phyloP scores from a whole-genome alignment of 2,329 filamentous ascomycete species.

The Xylaria sp. region DNA sequence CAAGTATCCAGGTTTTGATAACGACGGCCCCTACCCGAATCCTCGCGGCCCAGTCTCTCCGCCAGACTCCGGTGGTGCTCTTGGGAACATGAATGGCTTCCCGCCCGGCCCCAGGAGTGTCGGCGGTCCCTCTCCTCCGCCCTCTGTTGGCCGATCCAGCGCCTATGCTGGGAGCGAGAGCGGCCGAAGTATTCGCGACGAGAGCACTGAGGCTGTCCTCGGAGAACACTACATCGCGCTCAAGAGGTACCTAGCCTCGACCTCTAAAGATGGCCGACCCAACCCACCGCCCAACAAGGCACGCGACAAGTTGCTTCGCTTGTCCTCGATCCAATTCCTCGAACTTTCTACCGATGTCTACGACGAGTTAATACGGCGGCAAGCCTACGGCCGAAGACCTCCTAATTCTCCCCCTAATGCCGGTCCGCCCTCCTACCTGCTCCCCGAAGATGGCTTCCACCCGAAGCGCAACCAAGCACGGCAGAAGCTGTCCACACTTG shows the following conservation, averaged over 20 bases:
- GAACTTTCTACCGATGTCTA: conserved; percentile 97
- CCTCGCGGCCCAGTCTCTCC: conserved; percentile 67
- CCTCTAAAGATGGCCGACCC: conserved; percentile 72
- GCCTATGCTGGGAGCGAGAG: conserved; percentile 71
- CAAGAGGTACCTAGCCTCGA: conserved; percentile 72
- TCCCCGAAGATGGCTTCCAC: conserved; percentile 88
- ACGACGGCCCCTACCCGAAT: conserved; percentile 55
- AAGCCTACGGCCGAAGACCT: conserved; percentile 63
- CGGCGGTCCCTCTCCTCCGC: conserved; percentile 79
- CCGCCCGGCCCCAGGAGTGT: conserved; percentile 58
- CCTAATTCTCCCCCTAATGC: conserved; percentile 54
- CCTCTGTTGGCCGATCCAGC: conserved; percentile 84
- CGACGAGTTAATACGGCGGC: conserved; percentile 88
- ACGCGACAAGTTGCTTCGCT: conserved; percentile 87
- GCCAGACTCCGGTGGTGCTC: conserved; percentile 67
- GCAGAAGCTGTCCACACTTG: conserved; percentile 89
- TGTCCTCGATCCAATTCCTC: conserved; percentile 92
- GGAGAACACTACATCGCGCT: conserved; percentile 81
- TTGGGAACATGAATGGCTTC: conserved; percentile 64
- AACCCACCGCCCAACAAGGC: conserved; percentile 83
- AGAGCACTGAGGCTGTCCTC: conserved; percentile 66
- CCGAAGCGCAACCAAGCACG: conserved; percentile 97
- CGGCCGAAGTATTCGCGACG: conserved; percentile 61
- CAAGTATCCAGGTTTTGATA: conserved; percentile 63
- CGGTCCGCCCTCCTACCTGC: conserved; percentile 70